Evolutionary conservation across 2,329 filamentous ascomycete genomes (phyloP), one percentile per base, ranked within the genome.

Genomic region (Microdochium trichocladiopsis): DNA sequence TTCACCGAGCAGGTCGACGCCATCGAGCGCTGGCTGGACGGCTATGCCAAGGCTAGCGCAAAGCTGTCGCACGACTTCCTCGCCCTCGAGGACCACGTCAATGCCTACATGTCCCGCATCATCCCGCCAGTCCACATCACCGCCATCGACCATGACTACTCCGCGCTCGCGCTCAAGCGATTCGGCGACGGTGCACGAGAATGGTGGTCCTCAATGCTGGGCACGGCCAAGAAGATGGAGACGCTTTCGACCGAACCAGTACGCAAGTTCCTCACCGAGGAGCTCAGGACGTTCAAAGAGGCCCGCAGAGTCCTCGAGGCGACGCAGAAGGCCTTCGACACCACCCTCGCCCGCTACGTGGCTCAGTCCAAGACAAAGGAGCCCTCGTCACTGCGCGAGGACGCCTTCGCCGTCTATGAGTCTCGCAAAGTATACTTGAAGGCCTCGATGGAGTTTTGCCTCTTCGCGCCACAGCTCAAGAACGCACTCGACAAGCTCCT

Each of bases 71-170:
- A 81, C 67, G 80, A 83, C 66, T 79, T 95, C 55, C 76, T 82
- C 50, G 79, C 82, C 2, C 79, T 99, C 58, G 94, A 99, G 65
- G 82, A 86, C 52, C 80, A 87, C 10, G 84, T 96, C 61, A 88
- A 88, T 66, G 76, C 74, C 51, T 94, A 94, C 65, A 76, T 96
- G 18, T 74, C 83, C 55, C 86, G 88, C 58, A 86, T 89, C 25
- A 80, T 86, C n/a, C 89, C 90, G 24, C 86, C 88, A 4, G 69
- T 80, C 22, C 80, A 84, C 52, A 77, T 91, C 52, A 90, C 88
- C 54, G 92, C 93, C 51, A 78, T 99, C 64, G 94, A 99, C 66
- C 91, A 95, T 71, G 94, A 99, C 71, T 97, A 97, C 69, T 94
- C 92, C 0, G 77, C 95, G 48, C 76, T 96, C 55, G 91, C 92